Percentiles rank a stretch among this genome's conserved stretches.
Evolutionary conservation across 805 yeast genomes (phyloP).

Genomic region (Candida coquimbonensis): DNA sequence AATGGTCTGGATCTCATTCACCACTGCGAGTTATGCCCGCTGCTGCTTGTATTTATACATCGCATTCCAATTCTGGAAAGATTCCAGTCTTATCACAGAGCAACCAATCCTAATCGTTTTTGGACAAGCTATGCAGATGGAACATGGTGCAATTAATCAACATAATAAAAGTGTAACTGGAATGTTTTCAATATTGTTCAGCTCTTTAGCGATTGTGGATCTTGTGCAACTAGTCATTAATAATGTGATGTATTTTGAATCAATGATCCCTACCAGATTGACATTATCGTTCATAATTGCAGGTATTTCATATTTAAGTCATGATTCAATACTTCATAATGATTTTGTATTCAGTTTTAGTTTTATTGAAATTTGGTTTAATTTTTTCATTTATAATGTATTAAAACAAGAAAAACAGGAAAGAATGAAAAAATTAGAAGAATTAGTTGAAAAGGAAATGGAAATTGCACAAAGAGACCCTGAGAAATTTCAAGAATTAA

Average conservation of each 20-base stretch:
- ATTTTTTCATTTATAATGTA: conserved; percentile 53
- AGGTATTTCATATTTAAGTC: conserved; percentile 40
- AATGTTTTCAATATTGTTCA: conserved; percentile 36
- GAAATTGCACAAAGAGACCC: conserved; percentile 13
- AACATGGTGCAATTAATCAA: conserved; percentile 32
- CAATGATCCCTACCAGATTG: conserved; percentile 53
- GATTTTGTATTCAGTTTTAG: conserved; percentile 49
- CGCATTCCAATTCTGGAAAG: conserved; percentile 40
- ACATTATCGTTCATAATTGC: conserved; percentile 42
- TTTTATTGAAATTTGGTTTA: conserved; percentile 65
- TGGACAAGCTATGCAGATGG: conserved; percentile 52
- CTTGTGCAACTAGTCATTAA: conserved; percentile 47
- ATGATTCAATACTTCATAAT: conserved; percentile 44
- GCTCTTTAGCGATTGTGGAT: conserved; percentile 42
- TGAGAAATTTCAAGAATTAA: conserved; percentile 11
- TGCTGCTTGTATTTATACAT: conserved; percentile 36
- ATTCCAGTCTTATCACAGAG: conserved; percentile 37
- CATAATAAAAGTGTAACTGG: conserved; percentile 21
- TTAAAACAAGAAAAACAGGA: conserved; percentile 48
- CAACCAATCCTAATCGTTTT: conserved; percentile 43
- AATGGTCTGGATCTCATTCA: conserved; percentile 49
- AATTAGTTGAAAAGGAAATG: conserved; percentile 16
- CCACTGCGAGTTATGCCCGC: conserved; percentile 40
- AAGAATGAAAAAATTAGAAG: conserved; percentile 40
- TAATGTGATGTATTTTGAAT: conserved; percentile 44